phyloP scores from a whole-genome alignment of 2,329 filamentous ascomycete species.

The Aspergillus caelatus region DNA sequence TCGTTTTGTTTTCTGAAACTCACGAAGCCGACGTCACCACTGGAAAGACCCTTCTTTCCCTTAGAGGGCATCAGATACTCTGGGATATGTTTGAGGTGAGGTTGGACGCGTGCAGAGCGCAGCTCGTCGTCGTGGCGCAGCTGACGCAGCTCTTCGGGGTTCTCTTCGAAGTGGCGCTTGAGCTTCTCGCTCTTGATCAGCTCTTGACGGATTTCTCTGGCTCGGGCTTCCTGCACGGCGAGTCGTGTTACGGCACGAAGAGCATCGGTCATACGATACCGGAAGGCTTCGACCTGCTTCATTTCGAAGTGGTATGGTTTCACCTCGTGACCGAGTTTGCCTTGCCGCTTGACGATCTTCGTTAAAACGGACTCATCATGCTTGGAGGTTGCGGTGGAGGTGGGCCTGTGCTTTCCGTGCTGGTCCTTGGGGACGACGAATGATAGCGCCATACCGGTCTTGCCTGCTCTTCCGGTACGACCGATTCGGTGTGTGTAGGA shows the following conservation, averaged over 20 bases:
- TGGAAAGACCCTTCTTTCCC: conserved; percentile 68
- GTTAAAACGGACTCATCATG: conserved; percentile 83
- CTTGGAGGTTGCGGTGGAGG: conserved; percentile 71
- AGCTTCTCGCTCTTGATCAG: conserved; percentile 92
- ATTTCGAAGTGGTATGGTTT: conserved; percentile 95
- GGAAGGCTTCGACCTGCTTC: conserved; percentile 88
- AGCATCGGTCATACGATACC: conserved; percentile 93
- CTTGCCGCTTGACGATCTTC: conserved; percentile 78
- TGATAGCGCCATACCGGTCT: conserved; percentile 91
- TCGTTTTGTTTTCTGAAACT: conserved; percentile 57
- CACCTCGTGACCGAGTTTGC: conserved; percentile 75
- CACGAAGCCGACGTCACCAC: conserved; percentile 75
- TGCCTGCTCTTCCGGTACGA: conserved; percentile 86
- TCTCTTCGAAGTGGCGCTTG: conserved; percentile 95
- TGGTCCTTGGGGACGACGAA: conserved; percentile 83
- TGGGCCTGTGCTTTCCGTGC: conserved; percentile 88
- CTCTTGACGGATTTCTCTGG: conserved; percentile 84
- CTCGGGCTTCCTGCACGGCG: conserved; percentile 85
- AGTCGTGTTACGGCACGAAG: conserved; percentile 86
- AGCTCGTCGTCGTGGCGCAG: conserved; percentile 89
- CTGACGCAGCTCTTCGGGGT: conserved; percentile 84
- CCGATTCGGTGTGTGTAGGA: conserved; percentile 98
- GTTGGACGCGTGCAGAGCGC: conserved; percentile 78
- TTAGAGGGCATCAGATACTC: conserved; percentile 86
- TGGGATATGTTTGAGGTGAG: conserved; percentile 90